phyloP scores from a whole-genome alignment of 495 filamentous ascomycete genomes.

The Daldinia loculata region DNA sequence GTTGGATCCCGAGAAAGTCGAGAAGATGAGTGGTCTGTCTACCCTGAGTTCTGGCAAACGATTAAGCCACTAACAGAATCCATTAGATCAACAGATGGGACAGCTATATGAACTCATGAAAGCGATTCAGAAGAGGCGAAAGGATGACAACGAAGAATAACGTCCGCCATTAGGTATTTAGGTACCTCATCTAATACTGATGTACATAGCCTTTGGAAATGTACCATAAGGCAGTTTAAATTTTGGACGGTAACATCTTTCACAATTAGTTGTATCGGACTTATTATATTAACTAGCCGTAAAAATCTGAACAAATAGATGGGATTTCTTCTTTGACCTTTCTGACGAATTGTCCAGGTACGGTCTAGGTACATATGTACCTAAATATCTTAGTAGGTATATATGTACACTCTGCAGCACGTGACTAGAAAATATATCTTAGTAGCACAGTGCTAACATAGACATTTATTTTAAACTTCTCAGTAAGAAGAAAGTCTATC shows the following conservation, averaged over 20 bases:
- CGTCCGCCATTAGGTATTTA: not conserved
- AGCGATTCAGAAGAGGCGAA: conserved; percentile 70
- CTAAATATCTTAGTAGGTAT: no score
- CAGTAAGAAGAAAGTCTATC: not conserved
- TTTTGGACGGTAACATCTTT: no score
- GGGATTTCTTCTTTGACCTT: no score
- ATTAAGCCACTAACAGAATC: conserved; percentile 3
- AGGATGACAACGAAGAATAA: conserved; percentile 51
- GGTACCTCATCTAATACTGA: no score
- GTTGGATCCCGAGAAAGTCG: conserved; percentile 78
- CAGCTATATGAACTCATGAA: conserved; percentile 96
- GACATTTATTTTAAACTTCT: not conserved
- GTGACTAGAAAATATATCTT: not conserved
- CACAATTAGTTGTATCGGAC: no score
- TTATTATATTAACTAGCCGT: no score
- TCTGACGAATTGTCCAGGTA: no score
- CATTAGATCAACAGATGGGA: conserved; percentile 85
- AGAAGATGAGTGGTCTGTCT: conserved; percentile 91
- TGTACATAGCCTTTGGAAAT: no score
- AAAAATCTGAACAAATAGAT: no score
- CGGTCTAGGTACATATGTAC: no score
- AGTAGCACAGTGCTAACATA: not conserved
- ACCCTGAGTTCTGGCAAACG: not conserved
- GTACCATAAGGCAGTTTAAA: no score
- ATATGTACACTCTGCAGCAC: not conserved